Evolutionary conservation across 805 yeast genomes (phyloP).

Genomic region (Metschnikowia matae): DNA sequence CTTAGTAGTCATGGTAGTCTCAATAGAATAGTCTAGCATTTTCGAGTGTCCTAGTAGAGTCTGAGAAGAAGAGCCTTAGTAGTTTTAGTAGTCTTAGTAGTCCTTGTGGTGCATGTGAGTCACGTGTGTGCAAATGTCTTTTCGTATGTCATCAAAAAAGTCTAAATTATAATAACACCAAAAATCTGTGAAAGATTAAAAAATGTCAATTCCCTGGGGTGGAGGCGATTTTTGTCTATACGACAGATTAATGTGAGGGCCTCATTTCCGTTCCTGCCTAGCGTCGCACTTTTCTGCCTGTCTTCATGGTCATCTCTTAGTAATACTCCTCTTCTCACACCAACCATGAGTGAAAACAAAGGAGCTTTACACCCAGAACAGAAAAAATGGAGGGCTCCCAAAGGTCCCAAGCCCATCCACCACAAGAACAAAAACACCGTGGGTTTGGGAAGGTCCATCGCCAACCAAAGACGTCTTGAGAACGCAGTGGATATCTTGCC

Average conservation of each 20-base stretch:
- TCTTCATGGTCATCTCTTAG: conserved; percentile 1
- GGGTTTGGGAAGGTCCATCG: conserved; percentile 82
- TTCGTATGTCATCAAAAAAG: too few relatives aligned
- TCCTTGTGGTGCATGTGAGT: too few relatives aligned
- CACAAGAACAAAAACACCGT: conserved; percentile 79
- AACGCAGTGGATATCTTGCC: conserved; percentile 69
- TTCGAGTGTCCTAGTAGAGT: too few relatives aligned
- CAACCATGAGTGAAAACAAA: conserved; percentile 27
- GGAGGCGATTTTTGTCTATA: too few relatives aligned
- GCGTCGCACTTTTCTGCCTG: conserved; percentile 5
- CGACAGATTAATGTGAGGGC: not conserved
- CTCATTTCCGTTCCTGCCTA: conserved; percentile 3
- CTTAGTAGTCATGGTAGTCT: too few relatives aligned
- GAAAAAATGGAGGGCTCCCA: conserved; percentile 82
- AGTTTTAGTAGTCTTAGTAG: too few relatives aligned
- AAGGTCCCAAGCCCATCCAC: conserved; percentile 87
- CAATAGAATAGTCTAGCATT: too few relatives aligned
- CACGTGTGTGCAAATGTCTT: too few relatives aligned
- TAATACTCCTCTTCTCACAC: conserved; percentile 6
- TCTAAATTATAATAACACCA: too few relatives aligned
- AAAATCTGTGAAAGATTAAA: too few relatives aligned
- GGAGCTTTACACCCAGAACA: conserved; percentile 42
- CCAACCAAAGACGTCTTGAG: conserved; percentile 66
- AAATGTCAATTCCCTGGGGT: too few relatives aligned
- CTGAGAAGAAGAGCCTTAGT: too few relatives aligned